Percentiles rank a stretch among this genome's conserved stretches.
These are phyloP conservation scores for Botryotinia convoluta DNA, from an alignment of 2,329 filamentous ascomycete genomes.

Conservation along the genomic window DNA sequence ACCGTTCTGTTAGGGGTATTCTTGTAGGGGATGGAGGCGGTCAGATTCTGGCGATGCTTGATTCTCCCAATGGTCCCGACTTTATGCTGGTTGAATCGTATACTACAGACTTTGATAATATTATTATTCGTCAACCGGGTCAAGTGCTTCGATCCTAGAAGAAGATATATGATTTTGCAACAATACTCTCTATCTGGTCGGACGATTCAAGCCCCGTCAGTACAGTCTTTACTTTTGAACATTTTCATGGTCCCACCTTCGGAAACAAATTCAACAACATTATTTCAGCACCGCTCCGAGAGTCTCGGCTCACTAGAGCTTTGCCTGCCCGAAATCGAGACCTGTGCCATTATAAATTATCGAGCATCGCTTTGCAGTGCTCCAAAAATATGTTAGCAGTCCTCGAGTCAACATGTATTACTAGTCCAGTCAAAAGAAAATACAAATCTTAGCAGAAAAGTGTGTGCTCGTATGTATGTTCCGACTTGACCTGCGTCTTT, in stretches of 20 bases:
- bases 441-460: neutral
- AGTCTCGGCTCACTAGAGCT: neutral
- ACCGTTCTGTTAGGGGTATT: conserved; percentile 29
- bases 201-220: neutral
- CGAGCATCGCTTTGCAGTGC: neutral
- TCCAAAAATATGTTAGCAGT: neutral
- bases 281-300: neutral
- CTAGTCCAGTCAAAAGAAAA: neutral
- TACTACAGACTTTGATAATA: neutral
- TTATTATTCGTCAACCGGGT: neutral
- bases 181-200: neutral
- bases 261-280: neutral
- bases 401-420: neutral
- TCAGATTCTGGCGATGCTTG: conserved; percentile 24
- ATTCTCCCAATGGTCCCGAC: neutral
- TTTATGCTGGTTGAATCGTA: neutral
- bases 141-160: neutral
- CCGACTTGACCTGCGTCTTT: neutral
- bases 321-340: neutral
- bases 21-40: conserved; percentile 28
- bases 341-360: neutral
- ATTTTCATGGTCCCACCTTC: neutral
- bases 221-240: neutral
- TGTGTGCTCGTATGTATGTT: neutral
- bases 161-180: neutral